phyloP scores from a whole-genome alignment of 208 protist species.

The Wallacemonas rigidus region DNA sequence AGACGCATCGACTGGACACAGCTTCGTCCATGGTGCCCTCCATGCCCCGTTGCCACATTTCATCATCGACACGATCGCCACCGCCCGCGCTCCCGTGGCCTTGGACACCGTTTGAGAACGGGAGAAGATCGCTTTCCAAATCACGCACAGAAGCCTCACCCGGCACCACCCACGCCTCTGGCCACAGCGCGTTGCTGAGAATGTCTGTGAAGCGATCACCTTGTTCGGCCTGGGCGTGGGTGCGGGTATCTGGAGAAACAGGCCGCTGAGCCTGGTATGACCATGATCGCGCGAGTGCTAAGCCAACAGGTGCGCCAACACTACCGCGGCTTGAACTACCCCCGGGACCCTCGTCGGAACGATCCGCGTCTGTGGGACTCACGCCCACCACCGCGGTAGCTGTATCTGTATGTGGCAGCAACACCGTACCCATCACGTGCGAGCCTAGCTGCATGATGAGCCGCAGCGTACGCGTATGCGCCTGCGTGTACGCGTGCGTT shows the following conservation, averaged over 20 bases:
- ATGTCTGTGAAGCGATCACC: conserved; percentile 3
- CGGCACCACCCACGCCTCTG: conserved; percentile 3
- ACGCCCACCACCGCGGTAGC: background rate
- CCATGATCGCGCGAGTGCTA: background rate
- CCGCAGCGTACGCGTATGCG: background rate
- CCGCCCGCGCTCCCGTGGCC: background rate
- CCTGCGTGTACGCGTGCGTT: background rate
- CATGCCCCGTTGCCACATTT: too few relatives aligned
- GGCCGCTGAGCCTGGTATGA: background rate
- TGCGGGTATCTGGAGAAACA: background rate
- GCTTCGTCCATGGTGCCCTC: too few relatives aligned
- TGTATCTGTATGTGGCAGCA: background rate
- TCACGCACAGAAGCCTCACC: conserved; percentile 8
- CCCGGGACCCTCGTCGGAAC: too few relatives aligned
- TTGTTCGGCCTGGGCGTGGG: background rate
- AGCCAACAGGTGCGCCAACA: too few relatives aligned
- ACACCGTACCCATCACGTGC: background rate
- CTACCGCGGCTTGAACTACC: too few relatives aligned
- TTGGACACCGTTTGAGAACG: background rate
- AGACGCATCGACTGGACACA: too few relatives aligned
- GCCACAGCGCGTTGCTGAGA: conserved; percentile 1
- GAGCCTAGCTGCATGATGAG: background rate
- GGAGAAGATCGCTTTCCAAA: conserved; percentile 4
- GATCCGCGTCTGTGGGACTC: background rate
- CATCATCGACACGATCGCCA: too few relatives aligned